These are phyloP conservation scores for Pseudogymnoascus sp. DNA, from an alignment of 2,329 filamentous ascomycete genomes.

Conservation along the genomic window DNA sequence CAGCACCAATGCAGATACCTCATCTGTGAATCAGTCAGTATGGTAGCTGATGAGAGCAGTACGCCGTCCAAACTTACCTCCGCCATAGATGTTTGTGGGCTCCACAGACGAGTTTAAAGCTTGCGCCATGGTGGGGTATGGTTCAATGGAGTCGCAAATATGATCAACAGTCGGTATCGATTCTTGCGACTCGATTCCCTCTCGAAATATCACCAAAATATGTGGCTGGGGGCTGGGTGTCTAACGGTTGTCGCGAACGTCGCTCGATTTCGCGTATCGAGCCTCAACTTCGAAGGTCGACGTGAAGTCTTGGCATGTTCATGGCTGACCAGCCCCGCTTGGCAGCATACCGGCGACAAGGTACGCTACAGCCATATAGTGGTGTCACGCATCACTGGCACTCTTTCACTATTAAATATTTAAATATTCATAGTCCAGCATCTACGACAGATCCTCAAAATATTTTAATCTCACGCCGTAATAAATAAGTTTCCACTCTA, in stretches of 20 bases:
- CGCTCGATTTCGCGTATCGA: slow-evolving; percentile 12
- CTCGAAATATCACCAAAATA: slow-evolving; percentile 10
- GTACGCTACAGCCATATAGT: slow-evolving; percentile 10
- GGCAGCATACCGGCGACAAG: not conserved
- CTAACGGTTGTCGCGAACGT: slow-evolving; percentile 9
- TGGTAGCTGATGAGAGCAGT: slow-evolving; percentile 11
- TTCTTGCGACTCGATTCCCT: slow-evolving; percentile 10
- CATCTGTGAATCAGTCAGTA: slow-evolving; percentile 53
- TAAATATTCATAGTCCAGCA: not conserved
- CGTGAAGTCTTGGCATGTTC: slow-evolving; percentile 13
- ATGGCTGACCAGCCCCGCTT: slow-evolving; percentile 1
- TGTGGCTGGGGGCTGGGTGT: slow-evolving; percentile 5
- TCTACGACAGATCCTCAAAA: not conserved
- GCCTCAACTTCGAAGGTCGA: slow-evolving; percentile 1
- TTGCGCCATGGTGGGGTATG: slow-evolving; percentile 33
- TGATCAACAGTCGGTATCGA: slow-evolving; percentile 4
- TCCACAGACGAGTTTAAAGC: slow-evolving; percentile 49
- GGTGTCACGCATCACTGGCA: not conserved
- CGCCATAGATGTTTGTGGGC: slow-evolving; percentile 58
- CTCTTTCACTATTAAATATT: not conserved
- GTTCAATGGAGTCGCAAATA: slow-evolving; percentile 9
- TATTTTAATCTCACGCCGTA: not conserved
- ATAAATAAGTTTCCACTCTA: not conserved
- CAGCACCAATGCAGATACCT: slow-evolving; percentile 93
- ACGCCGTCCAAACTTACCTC: slow-evolving; percentile 41